Percentiles rank a stretch among this genome's conserved stretches.
Evolutionary conservation across 305 asterid genomes (phyloP).

Genomic region (Solanum hybrid): DNA sequence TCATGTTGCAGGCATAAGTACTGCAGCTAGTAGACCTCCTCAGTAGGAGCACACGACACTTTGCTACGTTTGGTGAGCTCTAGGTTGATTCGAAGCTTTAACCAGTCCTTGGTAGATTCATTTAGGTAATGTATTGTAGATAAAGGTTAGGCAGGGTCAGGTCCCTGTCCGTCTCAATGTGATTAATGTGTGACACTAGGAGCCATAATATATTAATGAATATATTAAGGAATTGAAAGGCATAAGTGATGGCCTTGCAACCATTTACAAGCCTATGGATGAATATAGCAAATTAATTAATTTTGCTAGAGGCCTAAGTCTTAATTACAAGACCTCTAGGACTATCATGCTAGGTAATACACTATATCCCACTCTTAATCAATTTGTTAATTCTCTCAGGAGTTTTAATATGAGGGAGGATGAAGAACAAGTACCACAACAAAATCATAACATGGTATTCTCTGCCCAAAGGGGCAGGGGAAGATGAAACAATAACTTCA

Average conservation of each 20-base stretch:
- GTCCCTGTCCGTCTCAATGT: no score
- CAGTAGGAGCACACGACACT: no score
- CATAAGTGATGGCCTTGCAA: background rate
- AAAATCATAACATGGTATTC: background rate
- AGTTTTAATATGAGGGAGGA: background rate
- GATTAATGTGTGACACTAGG: no score
- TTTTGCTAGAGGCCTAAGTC: background rate
- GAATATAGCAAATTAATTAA: background rate
- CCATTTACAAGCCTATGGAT: background rate
- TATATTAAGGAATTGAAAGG: background rate
- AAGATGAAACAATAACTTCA: background rate
- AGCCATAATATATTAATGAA: no score
- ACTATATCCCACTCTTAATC: background rate
- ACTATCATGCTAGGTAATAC: background rate
- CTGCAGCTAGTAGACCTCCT: no score
- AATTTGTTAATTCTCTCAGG: background rate
- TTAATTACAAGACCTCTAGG: background rate
- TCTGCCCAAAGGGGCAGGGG: background rate
- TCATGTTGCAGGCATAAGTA: no score
- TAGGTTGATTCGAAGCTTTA: no score
- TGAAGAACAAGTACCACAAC: background rate
- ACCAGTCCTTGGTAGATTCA: no score
- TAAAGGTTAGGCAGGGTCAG: no score
- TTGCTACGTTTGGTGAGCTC: no score
- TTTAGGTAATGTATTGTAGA: no score